Evolutionary conservation across 2,329 filamentous ascomycete species (phyloP), one percentile per base, ranked within the genome.

Genomic region (Mycosphaerella sp.): DNA sequence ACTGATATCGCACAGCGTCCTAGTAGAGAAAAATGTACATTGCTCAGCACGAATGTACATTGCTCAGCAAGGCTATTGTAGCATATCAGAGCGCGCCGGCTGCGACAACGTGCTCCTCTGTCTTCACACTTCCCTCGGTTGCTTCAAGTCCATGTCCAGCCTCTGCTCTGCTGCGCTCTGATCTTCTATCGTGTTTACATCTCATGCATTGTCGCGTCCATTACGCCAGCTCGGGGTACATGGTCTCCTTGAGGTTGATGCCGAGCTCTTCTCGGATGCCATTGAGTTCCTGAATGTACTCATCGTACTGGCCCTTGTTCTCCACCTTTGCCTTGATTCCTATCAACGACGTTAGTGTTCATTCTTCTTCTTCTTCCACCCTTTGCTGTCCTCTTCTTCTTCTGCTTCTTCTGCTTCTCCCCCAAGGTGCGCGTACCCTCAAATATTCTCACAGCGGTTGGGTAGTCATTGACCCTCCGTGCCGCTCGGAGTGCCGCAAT

Each of bases 241-340:
- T 80, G 69, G 89, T 84, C 81, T 97, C 92, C 81, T 93, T 95
- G 67, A 96, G 82, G 63, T 83, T 78, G 67, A 97, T 83, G 67
- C 92, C 92, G 61, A 97, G 84, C 79, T 97, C 92, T 80, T 95
- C 89, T 69, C 91, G 86, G 69, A 97, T 80, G 62, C 86, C 80
- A 80, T 95, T 89, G 66, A 98, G 89, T 79, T 95, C 89, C 70
- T 88, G 81, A 59, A 98, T 84, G 77, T 95, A 96, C 79, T 95
- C 86, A 71, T 96, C 82, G 79, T 98, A 98, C 80, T 98, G 93
- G 70, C 83, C 83, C 76, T 89, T 86, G 84, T 95, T 98, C 83
- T 98, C 93, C 66, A 97, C 93, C 84, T 98, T 98, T 76, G 90
- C 89, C 80, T 95, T 96, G 82, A 98, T 87, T 70, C 92, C 91